Conservation (phyloP, 371 early-diverging fungal genomes). For the Mortierella sp. region DNA sequence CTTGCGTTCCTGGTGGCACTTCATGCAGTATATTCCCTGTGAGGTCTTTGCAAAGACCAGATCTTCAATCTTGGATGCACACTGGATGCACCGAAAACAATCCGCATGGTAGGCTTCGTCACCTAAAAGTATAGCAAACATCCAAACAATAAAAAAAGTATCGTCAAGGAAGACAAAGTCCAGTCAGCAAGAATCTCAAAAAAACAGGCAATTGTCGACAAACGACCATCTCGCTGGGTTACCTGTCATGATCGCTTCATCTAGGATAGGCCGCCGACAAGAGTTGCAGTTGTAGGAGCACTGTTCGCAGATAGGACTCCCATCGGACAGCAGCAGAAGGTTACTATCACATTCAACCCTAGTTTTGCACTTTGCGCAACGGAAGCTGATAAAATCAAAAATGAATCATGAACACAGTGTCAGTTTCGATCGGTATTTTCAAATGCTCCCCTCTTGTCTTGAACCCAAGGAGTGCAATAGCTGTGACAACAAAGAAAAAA, state of each 20-base stretch:
- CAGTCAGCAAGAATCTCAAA: no score
- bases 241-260: conserved; percentile 92
- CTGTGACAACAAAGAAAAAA: no score
- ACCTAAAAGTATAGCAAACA: conserved; percentile 52
- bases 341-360: conserved; percentile 84
- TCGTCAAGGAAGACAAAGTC: no score
- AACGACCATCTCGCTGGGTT: no score
- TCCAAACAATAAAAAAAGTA: no score
- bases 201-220: no score
- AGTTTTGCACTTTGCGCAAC: conserved; percentile 80
- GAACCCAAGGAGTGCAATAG: no score
- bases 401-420: no score
- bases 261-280: conserved; percentile 83
- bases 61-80: conserved; percentile 77
- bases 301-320: conserved; percentile 86
- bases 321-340: conserved; percentile 81
- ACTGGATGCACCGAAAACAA: conserved; percentile 84
- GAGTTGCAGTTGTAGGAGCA: conserved; percentile 87
- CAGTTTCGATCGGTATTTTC: no score
- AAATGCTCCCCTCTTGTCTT: no score
- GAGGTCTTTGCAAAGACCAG: conserved; percentile 84
- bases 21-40: conserved; percentile 63
- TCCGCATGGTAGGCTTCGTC: conserved; percentile 87
- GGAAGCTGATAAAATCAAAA: conserved; percentile 63
- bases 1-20: conserved; percentile 54